phyloP scores from a whole-genome alignment of 2,329 filamentous ascomycete genomes.

The Aspergillus ochraceoroseus region DNA sequence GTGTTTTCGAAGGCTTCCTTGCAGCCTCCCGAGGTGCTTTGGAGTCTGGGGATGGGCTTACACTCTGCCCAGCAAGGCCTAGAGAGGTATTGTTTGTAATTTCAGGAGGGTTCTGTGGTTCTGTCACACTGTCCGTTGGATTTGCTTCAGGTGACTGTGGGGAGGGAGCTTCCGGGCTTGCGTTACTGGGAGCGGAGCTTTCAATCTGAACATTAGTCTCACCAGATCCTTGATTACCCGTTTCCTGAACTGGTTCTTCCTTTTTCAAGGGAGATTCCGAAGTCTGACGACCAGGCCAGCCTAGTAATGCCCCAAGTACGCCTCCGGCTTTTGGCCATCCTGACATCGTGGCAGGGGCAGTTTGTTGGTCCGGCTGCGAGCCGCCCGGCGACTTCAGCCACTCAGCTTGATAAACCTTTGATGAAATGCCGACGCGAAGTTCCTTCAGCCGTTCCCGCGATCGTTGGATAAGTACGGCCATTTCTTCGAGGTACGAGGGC shows the following conservation, averaged over 20 bases:
- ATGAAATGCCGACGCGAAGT: constrained; percentile 67
- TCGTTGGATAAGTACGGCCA: constrained; percentile 69
- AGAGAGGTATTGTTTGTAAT: background rate
- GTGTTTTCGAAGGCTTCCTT: constrained; percentile 1
- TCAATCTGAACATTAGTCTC: background rate
- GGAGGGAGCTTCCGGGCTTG: no score
- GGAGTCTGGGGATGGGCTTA: background rate
- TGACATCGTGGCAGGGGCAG: constrained; percentile 8
- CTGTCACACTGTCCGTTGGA: background rate
- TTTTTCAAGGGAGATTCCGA: constrained; percentile 4
- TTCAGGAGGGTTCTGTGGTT: background rate
- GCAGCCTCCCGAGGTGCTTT: constrained; percentile 12
- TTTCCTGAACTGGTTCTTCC: constrained; percentile 1
- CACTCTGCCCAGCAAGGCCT: background rate
- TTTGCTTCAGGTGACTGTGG: background rate
- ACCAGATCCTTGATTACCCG: background rate
- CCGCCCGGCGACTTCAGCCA: constrained; percentile 29
- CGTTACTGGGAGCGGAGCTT: background rate
- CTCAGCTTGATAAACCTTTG: constrained; percentile 25
- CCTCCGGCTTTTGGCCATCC: constrained; percentile 35
- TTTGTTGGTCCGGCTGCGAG: constrained; percentile 17
- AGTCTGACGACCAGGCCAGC: constrained; percentile 7
- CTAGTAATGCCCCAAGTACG: constrained; percentile 31
- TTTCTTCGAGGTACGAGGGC: constrained; percentile 74
- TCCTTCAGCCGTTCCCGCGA: constrained; percentile 64